Conservation (phyloP, 345 rosid species). For the Turritis glabra region DNA sequence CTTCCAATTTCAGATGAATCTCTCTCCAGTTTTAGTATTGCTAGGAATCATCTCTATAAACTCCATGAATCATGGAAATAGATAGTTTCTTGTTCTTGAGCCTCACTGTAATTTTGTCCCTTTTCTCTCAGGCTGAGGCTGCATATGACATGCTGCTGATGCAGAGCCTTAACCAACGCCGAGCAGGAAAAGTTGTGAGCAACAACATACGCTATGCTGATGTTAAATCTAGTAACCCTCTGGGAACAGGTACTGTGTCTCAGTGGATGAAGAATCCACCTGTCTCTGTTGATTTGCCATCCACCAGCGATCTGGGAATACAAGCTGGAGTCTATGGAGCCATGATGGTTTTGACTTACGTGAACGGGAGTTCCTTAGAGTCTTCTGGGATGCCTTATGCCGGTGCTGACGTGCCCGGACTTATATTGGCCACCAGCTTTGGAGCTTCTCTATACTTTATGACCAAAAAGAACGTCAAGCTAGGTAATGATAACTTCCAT, state of each 20-base stretch:
- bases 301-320: constrained; percentile 64
- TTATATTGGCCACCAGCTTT: constrained; percentile 74
- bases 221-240: constrained; percentile 62
- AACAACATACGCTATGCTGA: constrained; percentile 86
- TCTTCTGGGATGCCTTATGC: constrained; percentile 50
- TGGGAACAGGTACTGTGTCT: constrained; percentile 58
- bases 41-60: neutral
- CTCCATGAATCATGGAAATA: neutral
- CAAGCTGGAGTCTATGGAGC: constrained; percentile 96
- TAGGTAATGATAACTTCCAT: constrained; percentile 51
- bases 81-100: neutral
- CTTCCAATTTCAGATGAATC: neutral
- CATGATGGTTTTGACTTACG: constrained; percentile 74
- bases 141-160: constrained; percentile 97
- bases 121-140: constrained; percentile 73
- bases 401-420: constrained; percentile 86
- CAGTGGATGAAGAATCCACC: constrained; percentile 79
- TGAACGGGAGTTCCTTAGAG: constrained; percentile 62
- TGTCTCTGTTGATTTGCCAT: constrained; percentile 70
- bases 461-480: constrained; percentile 76
- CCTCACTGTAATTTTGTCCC: neutral
- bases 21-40: no score
- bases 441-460: constrained; percentile 94
- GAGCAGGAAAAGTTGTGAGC: constrained; percentile 78
- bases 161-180: constrained; percentile 90